Percentiles rank a stretch among this genome's conserved stretches.
Conservation (phyloP, 2,329 filamentous ascomycete genomes). For the Paracoccidioides brasiliensis region DNA sequence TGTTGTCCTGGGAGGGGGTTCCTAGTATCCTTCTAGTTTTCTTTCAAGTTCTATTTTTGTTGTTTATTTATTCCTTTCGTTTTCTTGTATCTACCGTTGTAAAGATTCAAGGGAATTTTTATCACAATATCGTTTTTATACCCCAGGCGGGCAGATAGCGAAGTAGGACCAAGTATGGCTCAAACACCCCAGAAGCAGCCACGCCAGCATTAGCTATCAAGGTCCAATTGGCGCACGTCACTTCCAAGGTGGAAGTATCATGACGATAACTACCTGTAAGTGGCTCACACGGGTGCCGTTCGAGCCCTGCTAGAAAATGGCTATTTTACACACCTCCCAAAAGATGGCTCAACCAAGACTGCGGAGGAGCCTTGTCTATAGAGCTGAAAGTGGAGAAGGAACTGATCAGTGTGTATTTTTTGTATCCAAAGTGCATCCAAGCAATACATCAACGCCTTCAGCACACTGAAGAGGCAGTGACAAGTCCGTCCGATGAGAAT, state of each 20-base stretch:
- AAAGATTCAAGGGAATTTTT: too few species aligned
- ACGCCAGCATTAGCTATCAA: slow-evolving; percentile 11
- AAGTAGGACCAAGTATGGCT: background rate
- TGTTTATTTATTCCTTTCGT: too few species aligned
- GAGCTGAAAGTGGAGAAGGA: slow-evolving; percentile 13
- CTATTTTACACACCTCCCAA: slow-evolving; percentile 11
- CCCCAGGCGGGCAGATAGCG: too few species aligned
- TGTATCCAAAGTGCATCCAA: background rate
- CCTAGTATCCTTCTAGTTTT: too few species aligned
- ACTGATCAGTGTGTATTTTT: slow-evolving; percentile 11
- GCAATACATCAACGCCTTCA: background rate
- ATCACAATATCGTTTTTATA: too few species aligned
- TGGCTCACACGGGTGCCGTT: slow-evolving; percentile 7
- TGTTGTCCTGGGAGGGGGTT: too few species aligned
- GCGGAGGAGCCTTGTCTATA: slow-evolving; percentile 10
- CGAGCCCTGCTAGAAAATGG: slow-evolving; percentile 10
- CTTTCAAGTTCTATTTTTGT: too few species aligned
- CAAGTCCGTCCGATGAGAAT: slow-evolving; percentile 16
- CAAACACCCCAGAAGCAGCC: slow-evolving; percentile 5
- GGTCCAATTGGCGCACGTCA: slow-evolving; percentile 8
- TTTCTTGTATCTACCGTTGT: too few species aligned
- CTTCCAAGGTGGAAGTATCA: slow-evolving; percentile 5
- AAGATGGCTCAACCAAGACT: slow-evolving; percentile 8
- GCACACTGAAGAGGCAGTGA: background rate
- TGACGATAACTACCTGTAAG: background rate